Percentiles rank a stretch among this genome's conserved stretches.
phyloP scores from a whole-genome alignment of 1,284 basidiomycete species.

The Boletus semigastroideus region DNA sequence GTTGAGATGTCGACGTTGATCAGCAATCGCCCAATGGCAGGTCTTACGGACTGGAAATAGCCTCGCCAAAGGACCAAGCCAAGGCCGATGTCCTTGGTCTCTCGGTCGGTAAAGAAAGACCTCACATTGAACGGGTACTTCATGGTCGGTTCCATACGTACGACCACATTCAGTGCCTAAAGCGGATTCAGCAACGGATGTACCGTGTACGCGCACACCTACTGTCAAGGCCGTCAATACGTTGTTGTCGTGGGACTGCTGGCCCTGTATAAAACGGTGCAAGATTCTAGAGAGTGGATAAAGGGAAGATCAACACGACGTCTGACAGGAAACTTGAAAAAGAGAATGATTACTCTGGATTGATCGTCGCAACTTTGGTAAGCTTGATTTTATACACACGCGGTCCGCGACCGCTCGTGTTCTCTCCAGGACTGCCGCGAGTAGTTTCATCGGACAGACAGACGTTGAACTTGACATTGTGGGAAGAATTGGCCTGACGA shows the following conservation, averaged over 20 bases:
- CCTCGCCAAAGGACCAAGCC: slow-evolving; percentile 74
- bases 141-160: slow-evolving; percentile 70
- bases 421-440: slow-evolving; percentile 35
- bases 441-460: slow-evolving; percentile 42
- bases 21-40: slow-evolving; percentile 62
- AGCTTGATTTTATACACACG: slow-evolving; percentile 64
- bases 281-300: slow-evolving; percentile 48
- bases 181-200: slow-evolving; percentile 1
- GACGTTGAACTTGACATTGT: slow-evolving; percentile 56
- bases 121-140: slow-evolving; percentile 72
- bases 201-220: slow-evolving; percentile 15
- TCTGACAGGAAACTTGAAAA: slow-evolving; percentile 1
- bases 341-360: slow-evolving; percentile 56
- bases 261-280: slow-evolving; percentile 60
- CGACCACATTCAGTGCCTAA: slow-evolving; percentile 72
- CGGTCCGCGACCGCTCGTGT: slow-evolving; percentile 42
- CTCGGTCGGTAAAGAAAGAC: slow-evolving; percentile 70
- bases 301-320: slow-evolving; percentile 5
- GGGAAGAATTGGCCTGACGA: slow-evolving; percentile 1
- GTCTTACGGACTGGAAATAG: slow-evolving; percentile 75
- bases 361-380: slow-evolving; percentile 69
- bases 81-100: slow-evolving; percentile 61
- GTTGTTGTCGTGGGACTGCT: slow-evolving; percentile 66
- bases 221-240: slow-evolving; percentile 75
- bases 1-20: slow-evolving; percentile 80